Percentiles rank a stretch among this genome's conserved stretches.
phyloP scores from a whole-genome alignment of 2,329 filamentous ascomycete genomes.

The Xylaria sp. region DNA sequence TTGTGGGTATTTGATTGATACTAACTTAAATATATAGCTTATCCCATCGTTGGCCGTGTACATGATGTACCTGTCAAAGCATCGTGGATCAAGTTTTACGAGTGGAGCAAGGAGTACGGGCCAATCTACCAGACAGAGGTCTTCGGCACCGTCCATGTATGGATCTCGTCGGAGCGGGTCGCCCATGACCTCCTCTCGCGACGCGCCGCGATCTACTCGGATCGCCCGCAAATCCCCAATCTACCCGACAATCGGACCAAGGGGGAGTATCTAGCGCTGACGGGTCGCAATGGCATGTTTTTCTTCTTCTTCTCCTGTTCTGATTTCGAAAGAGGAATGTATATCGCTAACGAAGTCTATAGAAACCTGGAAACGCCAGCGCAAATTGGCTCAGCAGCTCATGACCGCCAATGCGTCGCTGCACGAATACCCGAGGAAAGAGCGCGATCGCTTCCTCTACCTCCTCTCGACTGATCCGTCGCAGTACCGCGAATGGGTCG shows the following conservation, averaged over 20 bases:
- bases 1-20: no score
- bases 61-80: slow-evolving; percentile 51
- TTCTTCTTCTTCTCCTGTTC: neutral
- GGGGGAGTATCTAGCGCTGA: slow-evolving; percentile 53
- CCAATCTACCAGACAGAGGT: slow-evolving; percentile 55
- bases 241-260: slow-evolving; percentile 54
- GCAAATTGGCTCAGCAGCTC: slow-evolving; percentile 51
- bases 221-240: slow-evolving; percentile 54
- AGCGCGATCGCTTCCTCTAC: slow-evolving; percentile 53
- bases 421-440: slow-evolving; percentile 50
- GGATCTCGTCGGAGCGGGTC: slow-evolving; percentile 54
- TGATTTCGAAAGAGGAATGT: no score
- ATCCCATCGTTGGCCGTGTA: slow-evolving; percentile 51
- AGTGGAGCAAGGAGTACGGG: slow-evolving; percentile 53
- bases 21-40: no score
- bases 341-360: slow-evolving; percentile 1
- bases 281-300: slow-evolving; percentile 48
- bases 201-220: slow-evolving; percentile 52
- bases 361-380: slow-evolving; percentile 57
- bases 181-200: slow-evolving; percentile 52
- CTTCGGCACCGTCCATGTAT: slow-evolving; percentile 53
- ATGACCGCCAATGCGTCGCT: slow-evolving; percentile 49
- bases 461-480: slow-evolving; percentile 47
- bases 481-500: slow-evolving; percentile 53
- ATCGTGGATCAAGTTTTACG: slow-evolving; percentile 55